Base-by-base conservation (phyloP, 441 rosid species). In the Hura crepitans region DNA sequence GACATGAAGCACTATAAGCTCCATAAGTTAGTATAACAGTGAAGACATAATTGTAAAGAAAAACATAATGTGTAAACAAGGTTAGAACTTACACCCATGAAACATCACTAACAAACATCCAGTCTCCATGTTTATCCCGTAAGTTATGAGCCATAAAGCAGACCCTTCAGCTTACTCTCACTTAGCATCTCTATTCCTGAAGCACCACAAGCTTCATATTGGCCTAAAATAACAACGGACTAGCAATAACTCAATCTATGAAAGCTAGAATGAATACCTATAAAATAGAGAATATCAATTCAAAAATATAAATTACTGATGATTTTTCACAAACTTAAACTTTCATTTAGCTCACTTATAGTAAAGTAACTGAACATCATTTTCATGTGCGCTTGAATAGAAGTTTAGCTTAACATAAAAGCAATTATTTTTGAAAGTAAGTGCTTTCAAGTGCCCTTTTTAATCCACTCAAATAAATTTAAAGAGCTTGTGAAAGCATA, bases 91-190 rank as follows among this genome's bases (percentile, higher is more conserved):
- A 89, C 95, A 78, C 86, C 95, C 95, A 89, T 10, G 95, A 92
- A 47, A 89, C 93, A 81, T 88, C 93, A 9, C 93, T 91, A 15
- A 89, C 94, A 43, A 89, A 92, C 95, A 89, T 89, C 92, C 92
- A 89, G 70, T 89, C 95, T 10, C 87, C 81, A 73, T 89, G 92
- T 75, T 84, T 89, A 74, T 89, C 94, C 77, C 88, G 6, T 85
- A 87, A 1, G 94, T 87, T 17, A 89, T 13, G 92, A 85, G 65
- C 95, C 92, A 78, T 84, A 87, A 47, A 89, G 83, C 69, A 85
- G 81, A 85, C 85, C 95, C 81, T 80, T 87, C 77, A 87, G 74
- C 80, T 83, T 84, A 74, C 85, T 87, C 82, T 87, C 90, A 23
- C 80, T 81, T 70, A 85, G 82, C 68, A 66, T 66, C 78, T 85